Conservation (phyloP, 2,329 filamentous ascomycete genomes). For the Corynespora cassiicola region DNA sequence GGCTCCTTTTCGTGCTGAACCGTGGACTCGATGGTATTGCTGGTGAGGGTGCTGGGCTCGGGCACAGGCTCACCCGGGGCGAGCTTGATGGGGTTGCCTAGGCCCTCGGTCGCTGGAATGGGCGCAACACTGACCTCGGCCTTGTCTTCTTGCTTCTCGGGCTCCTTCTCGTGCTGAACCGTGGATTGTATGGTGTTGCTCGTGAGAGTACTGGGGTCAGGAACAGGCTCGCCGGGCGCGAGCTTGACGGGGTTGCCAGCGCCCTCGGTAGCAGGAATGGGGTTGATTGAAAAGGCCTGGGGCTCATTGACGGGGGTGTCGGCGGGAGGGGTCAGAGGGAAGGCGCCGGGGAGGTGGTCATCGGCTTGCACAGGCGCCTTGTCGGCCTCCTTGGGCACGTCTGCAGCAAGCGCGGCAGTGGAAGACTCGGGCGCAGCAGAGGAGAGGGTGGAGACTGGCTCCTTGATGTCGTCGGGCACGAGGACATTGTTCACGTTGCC, state of each 20-base stretch:
- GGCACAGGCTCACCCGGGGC: conserved; percentile 83
- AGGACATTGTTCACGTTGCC: conserved; percentile 96
- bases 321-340: conserved; percentile 76
- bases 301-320: conserved; percentile 51
- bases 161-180: conserved; percentile 41
- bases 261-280: conserved; percentile 64
- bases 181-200: conserved; percentile 73
- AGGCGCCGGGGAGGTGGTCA: conserved; percentile 65
- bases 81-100: conserved; percentile 80
- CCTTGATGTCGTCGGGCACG: conserved; percentile 72
- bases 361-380: conserved; percentile 26
- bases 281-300: conserved; percentile 61
- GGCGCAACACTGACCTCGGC: no score
- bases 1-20: conserved; percentile 41
- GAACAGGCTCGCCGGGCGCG: conserved; percentile 80
- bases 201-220: conserved; percentile 68
- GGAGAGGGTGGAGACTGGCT: conserved; percentile 64
- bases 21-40: conserved; percentile 73
- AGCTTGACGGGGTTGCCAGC: conserved; percentile 80
- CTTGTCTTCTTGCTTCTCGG: conserved; percentile 41
- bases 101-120: conserved; percentile 64
- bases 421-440: conserved; percentile 74
- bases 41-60: conserved; percentile 66
- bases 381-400: conserved; percentile 65
- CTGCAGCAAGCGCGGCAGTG: conserved; percentile 72